phyloP scores from a whole-genome alignment of 768 basidiomycete species.

The Pleurotus citrinopileatus region DNA sequence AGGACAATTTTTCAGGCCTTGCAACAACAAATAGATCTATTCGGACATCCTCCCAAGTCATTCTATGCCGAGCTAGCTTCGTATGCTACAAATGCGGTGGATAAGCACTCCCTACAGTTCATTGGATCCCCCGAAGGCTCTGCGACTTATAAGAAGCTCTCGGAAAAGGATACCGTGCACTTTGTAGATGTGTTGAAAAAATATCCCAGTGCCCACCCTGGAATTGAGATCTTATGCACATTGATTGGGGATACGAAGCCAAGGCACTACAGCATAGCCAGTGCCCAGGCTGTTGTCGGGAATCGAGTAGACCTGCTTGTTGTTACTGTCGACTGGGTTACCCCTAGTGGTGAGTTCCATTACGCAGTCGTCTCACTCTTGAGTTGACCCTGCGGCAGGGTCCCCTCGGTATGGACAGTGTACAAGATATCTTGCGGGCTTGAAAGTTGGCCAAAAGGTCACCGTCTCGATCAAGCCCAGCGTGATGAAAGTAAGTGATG shows the following conservation, averaged over 20 bases:
- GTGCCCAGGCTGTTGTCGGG: slow-evolving; percentile 92
- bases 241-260: slow-evolving; percentile 95
- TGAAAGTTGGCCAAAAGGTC: slow-evolving; percentile 86
- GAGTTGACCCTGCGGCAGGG: slow-evolving; percentile 42
- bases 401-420: slow-evolving; percentile 87
- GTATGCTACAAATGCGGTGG: slow-evolving; percentile 65
- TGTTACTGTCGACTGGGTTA: slow-evolving; percentile 94
- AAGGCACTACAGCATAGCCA: slow-evolving; percentile 97
- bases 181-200: slow-evolving; percentile 83
- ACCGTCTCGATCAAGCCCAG: slow-evolving; percentile 98
- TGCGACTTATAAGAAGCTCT: slow-evolving; percentile 91
- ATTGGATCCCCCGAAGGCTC: slow-evolving; percentile 91
- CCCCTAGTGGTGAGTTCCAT: slow-evolving; percentile 66
- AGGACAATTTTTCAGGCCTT: slow-evolving; percentile 94
- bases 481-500: slow-evolving; percentile 86
- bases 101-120: slow-evolving; percentile 82
- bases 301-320: slow-evolving; percentile 92
- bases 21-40: slow-evolving; percentile 95
- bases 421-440: slow-evolving; percentile 86
- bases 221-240: slow-evolving; percentile 83
- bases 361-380: not conserved
- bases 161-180: slow-evolving; percentile 91
- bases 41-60: slow-evolving; percentile 93
- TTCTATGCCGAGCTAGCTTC: slow-evolving; percentile 89
- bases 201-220: slow-evolving; percentile 77